Evolutionary conservation across 176 grass and related monocot genomes (phyloP).

Genomic region (Metroxylon sagu): DNA sequence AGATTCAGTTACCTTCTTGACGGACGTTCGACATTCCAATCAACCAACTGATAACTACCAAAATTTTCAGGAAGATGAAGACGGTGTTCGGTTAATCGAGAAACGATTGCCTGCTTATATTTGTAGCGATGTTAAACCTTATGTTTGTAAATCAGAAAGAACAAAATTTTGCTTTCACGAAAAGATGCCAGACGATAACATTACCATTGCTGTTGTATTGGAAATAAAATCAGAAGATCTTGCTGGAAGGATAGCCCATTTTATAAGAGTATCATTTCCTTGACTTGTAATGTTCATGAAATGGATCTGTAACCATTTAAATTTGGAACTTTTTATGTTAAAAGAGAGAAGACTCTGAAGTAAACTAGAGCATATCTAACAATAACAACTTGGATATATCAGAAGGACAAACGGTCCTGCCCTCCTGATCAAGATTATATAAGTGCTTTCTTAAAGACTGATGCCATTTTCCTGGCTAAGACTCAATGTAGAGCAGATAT

Average conservation of each 20-base stretch:
- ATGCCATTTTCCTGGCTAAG: too few species aligned
- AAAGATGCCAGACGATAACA: slow-evolving; percentile 16
- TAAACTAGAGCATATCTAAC: too few species aligned
- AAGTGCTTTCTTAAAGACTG: too few species aligned
- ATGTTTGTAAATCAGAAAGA: slow-evolving; percentile 1
- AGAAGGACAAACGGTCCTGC: too few species aligned
- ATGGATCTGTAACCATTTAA: slow-evolving; percentile 36
- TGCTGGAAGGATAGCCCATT: slow-evolving; percentile 81
- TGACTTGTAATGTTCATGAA: slow-evolving; percentile 66
- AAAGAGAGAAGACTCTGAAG: too few species aligned
- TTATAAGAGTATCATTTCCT: slow-evolving; percentile 74
- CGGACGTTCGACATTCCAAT: slow-evolving; percentile 93
- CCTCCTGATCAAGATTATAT: too few species aligned
- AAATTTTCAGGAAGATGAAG: slow-evolving; percentile 86
- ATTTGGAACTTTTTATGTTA: too few species aligned
- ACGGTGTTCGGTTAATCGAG: slow-evolving; percentile 69
- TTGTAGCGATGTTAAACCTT: background rate
- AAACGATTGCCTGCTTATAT: slow-evolving; percentile 65
- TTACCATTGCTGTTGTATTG: slow-evolving; percentile 83
- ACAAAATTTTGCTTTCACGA: slow-evolving; percentile 3
- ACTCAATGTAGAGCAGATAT: too few species aligned
- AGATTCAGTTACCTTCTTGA: slow-evolving; percentile 54
- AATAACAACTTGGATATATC: too few species aligned
- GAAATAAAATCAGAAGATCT: slow-evolving; percentile 78
- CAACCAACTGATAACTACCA: slow-evolving; percentile 88